Evolutionary conservation across 108 stramenopile species (phyloP).

Genomic region (Schizochytrium sp.): DNA sequence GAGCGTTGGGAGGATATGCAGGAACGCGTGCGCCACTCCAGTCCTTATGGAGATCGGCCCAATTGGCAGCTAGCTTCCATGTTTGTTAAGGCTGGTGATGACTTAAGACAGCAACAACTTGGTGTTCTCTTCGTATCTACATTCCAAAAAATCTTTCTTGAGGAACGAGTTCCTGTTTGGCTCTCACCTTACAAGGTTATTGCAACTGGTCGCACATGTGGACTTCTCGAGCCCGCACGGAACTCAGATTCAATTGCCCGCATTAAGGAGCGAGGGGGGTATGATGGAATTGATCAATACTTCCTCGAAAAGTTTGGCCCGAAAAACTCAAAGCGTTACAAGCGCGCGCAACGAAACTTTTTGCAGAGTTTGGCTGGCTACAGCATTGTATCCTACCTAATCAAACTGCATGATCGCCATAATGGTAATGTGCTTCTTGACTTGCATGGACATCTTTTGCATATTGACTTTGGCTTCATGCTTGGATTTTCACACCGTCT

Average conservation of each 20-base stretch:
- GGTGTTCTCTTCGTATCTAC: conserved; percentile 84
- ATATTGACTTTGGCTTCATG: conserved; percentile 99
- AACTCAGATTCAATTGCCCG: conserved; percentile 93
- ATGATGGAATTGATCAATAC: conserved; percentile 62
- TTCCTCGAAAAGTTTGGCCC: conserved; percentile 19
- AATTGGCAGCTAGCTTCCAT: conserved; percentile 92
- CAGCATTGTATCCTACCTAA: conserved; percentile 92
- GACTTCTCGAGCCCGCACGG: conserved; percentile 89
- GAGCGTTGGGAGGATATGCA: conserved; percentile 93
- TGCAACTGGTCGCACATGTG: conserved; percentile 87
- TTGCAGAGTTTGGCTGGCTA: conserved; percentile 87
- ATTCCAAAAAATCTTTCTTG: conserved; percentile 88
- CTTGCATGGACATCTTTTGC: conserved; percentile 92
- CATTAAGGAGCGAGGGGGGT: conserved; percentile 85
- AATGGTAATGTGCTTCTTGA: conserved; percentile 96
- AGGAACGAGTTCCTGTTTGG: conserved; percentile 89
- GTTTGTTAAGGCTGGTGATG: conserved; percentile 98
- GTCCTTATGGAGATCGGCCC: conserved; percentile 81
- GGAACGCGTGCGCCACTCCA: conserved; percentile 83
- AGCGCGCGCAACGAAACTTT: conserved; percentile 70
- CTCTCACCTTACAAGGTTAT: conserved; percentile 93
- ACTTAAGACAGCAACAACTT: conserved; percentile 92
- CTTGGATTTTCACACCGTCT: conserved; percentile 95
- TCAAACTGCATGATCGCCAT: conserved; percentile 96
- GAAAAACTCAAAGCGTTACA: neutral